phyloP scores from a whole-genome alignment of 176 grass and related monocot species.

The Aechmea fasciata region DNA sequence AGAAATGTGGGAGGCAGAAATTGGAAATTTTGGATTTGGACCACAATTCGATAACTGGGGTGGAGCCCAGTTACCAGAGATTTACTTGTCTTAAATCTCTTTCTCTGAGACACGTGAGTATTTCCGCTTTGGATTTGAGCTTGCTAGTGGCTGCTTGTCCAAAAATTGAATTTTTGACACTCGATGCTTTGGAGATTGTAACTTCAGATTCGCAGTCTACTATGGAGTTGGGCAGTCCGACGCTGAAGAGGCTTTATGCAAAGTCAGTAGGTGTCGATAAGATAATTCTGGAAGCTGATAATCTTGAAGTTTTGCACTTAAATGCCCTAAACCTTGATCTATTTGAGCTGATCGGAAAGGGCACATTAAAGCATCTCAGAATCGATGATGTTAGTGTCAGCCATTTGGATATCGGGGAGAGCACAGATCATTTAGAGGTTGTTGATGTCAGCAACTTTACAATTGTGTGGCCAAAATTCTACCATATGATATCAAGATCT shows the following conservation, averaged over 20 bases:
- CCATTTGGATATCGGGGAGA: slow-evolving; percentile 89
- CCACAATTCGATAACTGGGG: slow-evolving; percentile 76
- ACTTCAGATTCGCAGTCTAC: slow-evolving; percentile 66
- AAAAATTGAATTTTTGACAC: slow-evolving; percentile 72
- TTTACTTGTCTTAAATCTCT: slow-evolving; percentile 90
- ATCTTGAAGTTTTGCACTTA: slow-evolving; percentile 71
- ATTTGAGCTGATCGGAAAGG: slow-evolving; percentile 86
- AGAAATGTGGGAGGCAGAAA: slow-evolving; percentile 77
- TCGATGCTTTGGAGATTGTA: slow-evolving; percentile 94
- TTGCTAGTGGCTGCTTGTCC: slow-evolving; percentile 69
- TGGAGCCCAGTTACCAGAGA: slow-evolving; percentile 93
- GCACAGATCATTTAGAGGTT: slow-evolving; percentile 60
- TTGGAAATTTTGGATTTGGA: slow-evolving; percentile 82
- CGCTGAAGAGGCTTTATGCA: slow-evolving; percentile 64
- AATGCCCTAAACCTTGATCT: slow-evolving; percentile 93
- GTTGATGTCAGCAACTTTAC: slow-evolving; percentile 91
- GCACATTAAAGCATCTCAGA: slow-evolving; percentile 70
- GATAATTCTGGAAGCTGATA: slow-evolving; percentile 84
- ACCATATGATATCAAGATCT: slow-evolving; percentile 72
- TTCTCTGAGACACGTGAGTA: slow-evolving; percentile 75
- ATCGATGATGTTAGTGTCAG: slow-evolving; percentile 96
- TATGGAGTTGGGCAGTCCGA: slow-evolving; percentile 70
- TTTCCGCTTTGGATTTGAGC: slow-evolving; percentile 80
- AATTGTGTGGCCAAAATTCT: slow-evolving; percentile 90
- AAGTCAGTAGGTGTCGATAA: slow-evolving; percentile 80